Evolutionary conservation across 1,284 basidiomycete species (phyloP).

Genomic region (Apiotrichum gamsii): DNA sequence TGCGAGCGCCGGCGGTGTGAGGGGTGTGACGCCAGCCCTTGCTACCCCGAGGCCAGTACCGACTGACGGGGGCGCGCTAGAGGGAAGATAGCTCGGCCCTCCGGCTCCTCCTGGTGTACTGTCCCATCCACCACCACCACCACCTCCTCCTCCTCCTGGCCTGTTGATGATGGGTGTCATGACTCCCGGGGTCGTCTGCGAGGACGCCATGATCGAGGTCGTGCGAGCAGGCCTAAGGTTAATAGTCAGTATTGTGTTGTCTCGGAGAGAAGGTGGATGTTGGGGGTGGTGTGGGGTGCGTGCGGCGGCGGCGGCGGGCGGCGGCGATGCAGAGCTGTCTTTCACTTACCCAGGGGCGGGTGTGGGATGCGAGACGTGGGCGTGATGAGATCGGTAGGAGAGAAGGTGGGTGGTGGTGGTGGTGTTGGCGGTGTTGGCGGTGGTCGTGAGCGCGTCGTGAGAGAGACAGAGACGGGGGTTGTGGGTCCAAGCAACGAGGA

Average conservation of each 20-base stretch:
- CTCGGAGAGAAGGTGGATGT: neutral
- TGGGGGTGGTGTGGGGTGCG: neutral
- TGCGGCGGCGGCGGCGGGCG: too few relatives aligned
- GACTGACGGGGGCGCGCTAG: too few relatives aligned
- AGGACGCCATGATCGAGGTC: neutral
- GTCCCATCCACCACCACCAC: too few relatives aligned
- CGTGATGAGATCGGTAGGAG: neutral
- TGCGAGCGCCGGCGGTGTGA: conserved; percentile 6
- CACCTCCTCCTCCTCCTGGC: too few relatives aligned
- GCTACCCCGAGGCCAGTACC: too few relatives aligned
- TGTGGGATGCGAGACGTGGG: neutral
- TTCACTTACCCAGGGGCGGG: too few relatives aligned
- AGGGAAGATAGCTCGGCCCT: too few relatives aligned
- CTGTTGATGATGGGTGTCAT: too few relatives aligned
- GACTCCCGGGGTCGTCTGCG: neutral
- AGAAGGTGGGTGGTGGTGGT: neutral
- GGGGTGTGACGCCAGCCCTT: neutral
- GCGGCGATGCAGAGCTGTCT: too few relatives aligned
- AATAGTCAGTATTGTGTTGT: conserved; percentile 22
- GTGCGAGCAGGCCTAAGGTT: conserved; percentile 16
- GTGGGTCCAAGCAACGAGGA: too few relatives aligned
- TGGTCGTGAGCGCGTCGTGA: neutral
- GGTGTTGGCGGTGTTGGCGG: neutral
- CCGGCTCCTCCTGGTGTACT: too few relatives aligned
- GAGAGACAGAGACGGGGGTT: too few relatives aligned